These are phyloP conservation scores for Candida maesae DNA, from an alignment of 805 yeast species.

Conservation along the genomic window DNA sequence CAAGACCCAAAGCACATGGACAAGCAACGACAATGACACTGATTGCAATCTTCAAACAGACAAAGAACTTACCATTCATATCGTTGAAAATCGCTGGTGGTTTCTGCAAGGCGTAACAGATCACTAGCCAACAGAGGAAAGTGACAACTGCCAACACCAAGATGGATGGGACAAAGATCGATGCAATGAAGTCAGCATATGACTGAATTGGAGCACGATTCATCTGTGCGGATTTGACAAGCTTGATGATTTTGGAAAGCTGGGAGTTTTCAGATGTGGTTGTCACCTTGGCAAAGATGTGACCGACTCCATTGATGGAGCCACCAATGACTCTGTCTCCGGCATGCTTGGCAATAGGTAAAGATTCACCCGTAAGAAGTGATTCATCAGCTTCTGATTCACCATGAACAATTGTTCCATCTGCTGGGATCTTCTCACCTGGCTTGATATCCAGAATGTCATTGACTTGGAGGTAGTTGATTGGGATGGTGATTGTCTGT, in stretches of 20 bases:
- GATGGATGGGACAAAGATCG: conserved; percentile 79
- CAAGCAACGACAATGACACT: conserved; percentile 97
- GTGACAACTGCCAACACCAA: conserved; percentile 60
- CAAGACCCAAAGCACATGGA: conserved; percentile 96
- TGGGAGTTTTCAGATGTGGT: conserved; percentile 81
- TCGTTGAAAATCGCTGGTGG: conserved; percentile 49
- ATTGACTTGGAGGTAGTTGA: conserved; percentile 71
- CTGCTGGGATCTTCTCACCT: conserved; percentile 89
- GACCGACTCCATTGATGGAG: conserved; percentile 77
- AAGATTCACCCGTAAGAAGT: conserved; percentile 85
- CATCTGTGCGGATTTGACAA: conserved; percentile 88
- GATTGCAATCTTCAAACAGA: conserved; percentile 75
- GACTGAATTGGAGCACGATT: conserved; percentile 88
- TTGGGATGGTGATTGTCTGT: conserved; percentile 49
- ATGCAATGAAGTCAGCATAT: conserved; percentile 80
- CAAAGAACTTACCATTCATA: conserved; percentile 55
- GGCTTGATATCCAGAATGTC: conserved; percentile 80
- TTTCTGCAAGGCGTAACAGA: conserved; percentile 32
- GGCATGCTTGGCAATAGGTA: conserved; percentile 58
- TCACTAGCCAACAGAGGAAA: conserved; percentile 55
- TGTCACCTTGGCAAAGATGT: conserved; percentile 63
- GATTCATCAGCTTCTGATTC: conserved; percentile 86
- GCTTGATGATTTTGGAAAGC: conserved; percentile 76
- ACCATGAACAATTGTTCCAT: conserved; percentile 78
- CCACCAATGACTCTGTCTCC: conserved; percentile 83